phyloP scores from a whole-genome alignment of 345 rosid genomes.

The Boechera divaricarpa region DNA sequence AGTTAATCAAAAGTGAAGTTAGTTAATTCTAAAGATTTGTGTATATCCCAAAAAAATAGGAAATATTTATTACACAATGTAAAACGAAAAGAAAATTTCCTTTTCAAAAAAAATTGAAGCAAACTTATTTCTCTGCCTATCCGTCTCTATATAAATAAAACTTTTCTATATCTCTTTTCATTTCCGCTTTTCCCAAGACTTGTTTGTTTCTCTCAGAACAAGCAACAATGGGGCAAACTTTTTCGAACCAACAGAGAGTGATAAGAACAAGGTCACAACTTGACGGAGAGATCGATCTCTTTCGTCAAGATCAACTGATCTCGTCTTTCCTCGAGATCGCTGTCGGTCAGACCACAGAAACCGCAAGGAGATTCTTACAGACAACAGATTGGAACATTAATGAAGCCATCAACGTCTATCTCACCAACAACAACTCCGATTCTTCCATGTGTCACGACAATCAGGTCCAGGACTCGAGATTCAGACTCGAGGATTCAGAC shows the following conservation, averaged over 20 bases:
- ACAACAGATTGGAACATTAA: background rate
- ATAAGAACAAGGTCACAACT: background rate
- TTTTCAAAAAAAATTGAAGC: background rate
- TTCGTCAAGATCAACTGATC: slow-evolving; percentile 9
- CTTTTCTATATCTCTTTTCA: background rate
- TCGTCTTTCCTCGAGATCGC: slow-evolving; percentile 35
- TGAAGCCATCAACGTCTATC: background rate
- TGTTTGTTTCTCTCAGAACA: background rate
- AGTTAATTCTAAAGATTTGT: background rate
- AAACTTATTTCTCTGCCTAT: background rate
- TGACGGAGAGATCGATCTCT: slow-evolving; percentile 12
- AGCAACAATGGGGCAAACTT: background rate
- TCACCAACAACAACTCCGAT: background rate
- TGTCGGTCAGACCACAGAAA: slow-evolving; percentile 23
- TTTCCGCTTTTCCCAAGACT: background rate
- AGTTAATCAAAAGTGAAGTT: background rate
- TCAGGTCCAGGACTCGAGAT: background rate
- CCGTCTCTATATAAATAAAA: background rate
- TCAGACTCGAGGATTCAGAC: background rate
- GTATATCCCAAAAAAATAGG: background rate
- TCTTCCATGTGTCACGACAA: background rate
- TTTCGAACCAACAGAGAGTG: background rate
- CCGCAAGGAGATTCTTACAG: slow-evolving; percentile 19
- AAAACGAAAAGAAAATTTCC: background rate
- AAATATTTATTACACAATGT: background rate